Base-by-base conservation (phyloP, 768 basidiomycete genomes). In the Mycena latifolia region DNA sequence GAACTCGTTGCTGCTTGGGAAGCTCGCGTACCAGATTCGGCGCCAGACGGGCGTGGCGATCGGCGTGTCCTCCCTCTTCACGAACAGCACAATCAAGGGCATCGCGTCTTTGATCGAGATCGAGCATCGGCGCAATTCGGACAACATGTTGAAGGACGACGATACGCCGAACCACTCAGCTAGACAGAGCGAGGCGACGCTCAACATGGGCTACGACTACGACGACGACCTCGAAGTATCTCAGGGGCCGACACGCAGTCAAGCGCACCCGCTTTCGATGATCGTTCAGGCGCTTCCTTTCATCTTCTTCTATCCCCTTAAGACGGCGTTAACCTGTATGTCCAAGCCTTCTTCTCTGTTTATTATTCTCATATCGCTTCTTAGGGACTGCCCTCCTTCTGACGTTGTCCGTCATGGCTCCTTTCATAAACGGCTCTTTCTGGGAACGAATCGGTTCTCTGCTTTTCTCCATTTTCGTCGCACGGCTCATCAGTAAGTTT, bases 1-100 rank as follows among this genome's bases (percentile, higher is more conserved):
- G n/a, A 82, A 78, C 66, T 84, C 83, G 5, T 72, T 84, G 1
- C 75, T 84, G 12, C 78, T 84, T 15, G 84, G 84, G n/a, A 79
- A 83, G 51, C 77, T 85, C 15, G 75, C 79, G n/a, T 77, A 84
- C 61, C 73, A 74, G 43, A 75, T 84, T 48, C 79, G 83, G 10
- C 78, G 80, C 60, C 77, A 76, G 63, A 78, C 77, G 22, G 80
- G 80, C 24, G 78, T 75, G 28, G 76, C 71, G 39, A 55, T 85
- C 29, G 75, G 74, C 20, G 77, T 84, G 27, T 71, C 82, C 6
- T 72, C 77, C 24, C 71, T 85, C 7, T 84, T 84, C 69, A 76
- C 78, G 14, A 77, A 80, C 46, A 81, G 81, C 64, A 82, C 83
- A 8, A 73, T 84, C 50, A 66, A 73, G 25, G 82, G 79, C 7